These are phyloP conservation scores for Viola odorata DNA, from an alignment of 345 rosid genomes.

Conservation along the genomic window DNA sequence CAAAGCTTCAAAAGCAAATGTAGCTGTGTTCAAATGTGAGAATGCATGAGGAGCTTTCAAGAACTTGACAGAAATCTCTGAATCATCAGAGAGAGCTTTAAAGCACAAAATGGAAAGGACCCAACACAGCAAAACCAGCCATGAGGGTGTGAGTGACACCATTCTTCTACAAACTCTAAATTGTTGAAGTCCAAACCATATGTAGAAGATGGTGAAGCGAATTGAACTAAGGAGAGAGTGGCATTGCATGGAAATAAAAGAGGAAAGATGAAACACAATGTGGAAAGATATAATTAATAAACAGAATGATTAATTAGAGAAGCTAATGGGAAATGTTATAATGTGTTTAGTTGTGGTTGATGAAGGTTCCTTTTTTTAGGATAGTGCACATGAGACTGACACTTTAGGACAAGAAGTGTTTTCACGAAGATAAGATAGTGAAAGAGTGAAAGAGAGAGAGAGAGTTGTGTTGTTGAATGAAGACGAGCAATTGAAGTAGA, in stretches of 20 bases:
- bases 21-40: slow-evolving; percentile 57
- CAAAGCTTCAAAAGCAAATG: slow-evolving; percentile 56
- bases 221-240: slow-evolving; percentile 2
- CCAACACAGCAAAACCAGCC: slow-evolving; percentile 37
- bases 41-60: slow-evolving; percentile 50
- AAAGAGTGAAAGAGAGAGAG: slow-evolving; percentile 20
- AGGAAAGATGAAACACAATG: neutral
- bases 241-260: slow-evolving; percentile 13
- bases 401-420: slow-evolving; percentile 19
- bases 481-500: neutral
- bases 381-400: slow-evolving; percentile 38
- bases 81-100: slow-evolving; percentile 29
- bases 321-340: slow-evolving; percentile 12
- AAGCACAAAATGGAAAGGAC: slow-evolving; percentile 27
- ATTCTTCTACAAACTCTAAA: slow-evolving; percentile 25
- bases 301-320: slow-evolving; percentile 7
- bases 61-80: slow-evolving; percentile 53
- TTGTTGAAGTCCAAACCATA: slow-evolving; percentile 1
- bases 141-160: slow-evolving; percentile 35
- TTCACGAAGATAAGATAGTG: slow-evolving; percentile 23
- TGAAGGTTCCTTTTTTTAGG: slow-evolving; percentile 20
- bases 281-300: slow-evolving; percentile 9
- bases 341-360: slow-evolving; percentile 17
- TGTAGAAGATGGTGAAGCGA: slow-evolving; percentile 8
- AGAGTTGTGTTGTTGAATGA: neutral